phyloP scores from a whole-genome alignment of 169 alveolate genomes.

The Plasmodium gonderi region DNA sequence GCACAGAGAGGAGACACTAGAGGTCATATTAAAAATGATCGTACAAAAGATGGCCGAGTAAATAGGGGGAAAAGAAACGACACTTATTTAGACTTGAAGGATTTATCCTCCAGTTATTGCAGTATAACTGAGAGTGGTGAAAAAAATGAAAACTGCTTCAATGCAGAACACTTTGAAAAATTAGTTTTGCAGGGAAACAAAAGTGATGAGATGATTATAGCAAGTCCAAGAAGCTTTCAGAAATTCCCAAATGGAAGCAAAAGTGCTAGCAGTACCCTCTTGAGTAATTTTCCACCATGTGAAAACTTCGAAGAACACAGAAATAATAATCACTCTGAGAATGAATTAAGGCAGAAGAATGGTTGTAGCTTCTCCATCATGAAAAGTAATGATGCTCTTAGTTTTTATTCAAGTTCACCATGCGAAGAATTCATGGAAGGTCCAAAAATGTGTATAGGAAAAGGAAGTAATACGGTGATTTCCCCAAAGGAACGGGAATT shows the following conservation, averaged over 20 bases:
- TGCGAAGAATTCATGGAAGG: background rate
- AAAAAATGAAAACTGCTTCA: background rate
- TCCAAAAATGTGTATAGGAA: background rate
- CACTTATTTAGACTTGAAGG: background rate
- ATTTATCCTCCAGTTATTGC: background rate
- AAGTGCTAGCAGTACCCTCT: too few species aligned
- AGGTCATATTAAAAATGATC: conserved; percentile 4
- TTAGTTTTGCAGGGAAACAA: background rate
- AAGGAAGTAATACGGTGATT: background rate
- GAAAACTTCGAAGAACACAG: background rate
- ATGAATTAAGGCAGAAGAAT: background rate
- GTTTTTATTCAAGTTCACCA: background rate
- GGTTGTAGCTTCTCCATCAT: background rate
- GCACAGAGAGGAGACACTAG: background rate
- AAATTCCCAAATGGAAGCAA: background rate
- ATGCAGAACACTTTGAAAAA: background rate
- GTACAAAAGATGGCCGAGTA: too few species aligned
- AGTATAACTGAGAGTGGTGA: background rate
- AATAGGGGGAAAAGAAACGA: background rate
- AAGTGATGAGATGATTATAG: background rate
- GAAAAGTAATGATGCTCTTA: background rate
- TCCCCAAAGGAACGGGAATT: background rate
- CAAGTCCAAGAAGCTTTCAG: background rate
- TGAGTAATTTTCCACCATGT: background rate
- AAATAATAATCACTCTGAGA: background rate